Percentiles rank a stretch among this genome's conserved stretches.
Conservation (phyloP, 768 basidiomycete species). For the Russula ochroleuca region DNA sequence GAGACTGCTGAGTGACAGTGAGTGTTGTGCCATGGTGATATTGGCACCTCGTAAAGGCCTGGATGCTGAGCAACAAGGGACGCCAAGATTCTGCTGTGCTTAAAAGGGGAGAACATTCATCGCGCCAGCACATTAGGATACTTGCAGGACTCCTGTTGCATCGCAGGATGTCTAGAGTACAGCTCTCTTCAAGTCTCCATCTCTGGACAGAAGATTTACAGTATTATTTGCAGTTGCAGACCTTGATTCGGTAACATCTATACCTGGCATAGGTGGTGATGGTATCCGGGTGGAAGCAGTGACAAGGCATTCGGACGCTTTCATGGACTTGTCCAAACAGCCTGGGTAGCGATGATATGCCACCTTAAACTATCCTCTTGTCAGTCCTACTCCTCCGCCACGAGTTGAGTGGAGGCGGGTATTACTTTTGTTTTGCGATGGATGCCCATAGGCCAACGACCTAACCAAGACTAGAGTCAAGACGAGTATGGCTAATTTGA, state of each 20-base stretch:
- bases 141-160: background rate
- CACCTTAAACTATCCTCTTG: background rate
- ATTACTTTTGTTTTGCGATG: background rate
- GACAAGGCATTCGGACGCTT: slow-evolving; percentile 13
- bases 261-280: background rate
- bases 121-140: too few species aligned
- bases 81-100: background rate
- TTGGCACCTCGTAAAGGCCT: background rate
- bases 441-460: background rate
- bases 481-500: slow-evolving; percentile 50
- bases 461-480: slow-evolving; percentile 64
- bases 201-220: background rate
- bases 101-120: too few species aligned
- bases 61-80: background rate
- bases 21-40: too few species aligned
- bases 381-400: background rate
- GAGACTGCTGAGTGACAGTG: too few species aligned
- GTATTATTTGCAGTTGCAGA: background rate
- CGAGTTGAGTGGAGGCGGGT: slow-evolving; percentile 14
- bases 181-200: too few species aligned
- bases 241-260: background rate
- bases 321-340: slow-evolving; percentile 10
- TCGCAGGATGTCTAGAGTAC: background rate
- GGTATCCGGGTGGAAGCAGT: too few species aligned
- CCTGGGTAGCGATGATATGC: background rate